Percentiles rank a stretch among this genome's conserved stretches.
phyloP scores from a whole-genome alignment of 768 basidiomycete genomes.

The Rhizopogon vesiculosus region DNA sequence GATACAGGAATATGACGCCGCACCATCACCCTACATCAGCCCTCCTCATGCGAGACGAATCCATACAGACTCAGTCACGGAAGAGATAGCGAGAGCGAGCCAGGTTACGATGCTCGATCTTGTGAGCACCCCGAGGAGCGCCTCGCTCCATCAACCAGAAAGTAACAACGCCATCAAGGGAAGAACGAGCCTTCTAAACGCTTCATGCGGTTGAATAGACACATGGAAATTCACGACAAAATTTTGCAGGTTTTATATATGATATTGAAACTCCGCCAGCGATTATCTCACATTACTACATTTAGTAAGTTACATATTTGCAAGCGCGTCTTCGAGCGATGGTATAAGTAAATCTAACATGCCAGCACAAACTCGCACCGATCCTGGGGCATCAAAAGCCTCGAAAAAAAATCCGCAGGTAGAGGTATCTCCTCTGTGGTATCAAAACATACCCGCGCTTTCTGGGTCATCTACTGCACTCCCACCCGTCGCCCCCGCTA shows the following conservation, averaged over 20 bases:
- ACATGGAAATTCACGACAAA: too few species aligned
- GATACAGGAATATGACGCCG: slow-evolving; percentile 82
- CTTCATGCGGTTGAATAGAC: too few species aligned
- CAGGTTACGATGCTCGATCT: slow-evolving; percentile 36
- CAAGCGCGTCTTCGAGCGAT: neutral
- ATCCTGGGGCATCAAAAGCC: slow-evolving; percentile 3
- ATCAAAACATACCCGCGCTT: slow-evolving; percentile 41
- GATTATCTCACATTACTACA: too few species aligned
- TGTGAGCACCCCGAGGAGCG: slow-evolving; percentile 46
- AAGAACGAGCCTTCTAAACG: slow-evolving; percentile 41
- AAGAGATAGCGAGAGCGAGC: slow-evolving; percentile 30
- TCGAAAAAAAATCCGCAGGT: slow-evolving; percentile 16
- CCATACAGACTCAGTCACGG: slow-evolving; percentile 52
- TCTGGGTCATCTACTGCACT: slow-evolving; percentile 20
- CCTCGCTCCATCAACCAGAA: slow-evolving; percentile 82
- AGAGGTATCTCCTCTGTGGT: slow-evolving; percentile 48
- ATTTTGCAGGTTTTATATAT: too few species aligned
- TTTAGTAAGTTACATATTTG: neutral
- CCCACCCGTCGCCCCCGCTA: slow-evolving; percentile 34
- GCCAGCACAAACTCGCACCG: slow-evolving; percentile 2
- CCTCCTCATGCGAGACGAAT: slow-evolving; percentile 37
- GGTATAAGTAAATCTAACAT: neutral
- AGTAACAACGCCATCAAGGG: slow-evolving; percentile 51
- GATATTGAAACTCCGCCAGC: too few species aligned
- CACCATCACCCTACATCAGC: slow-evolving; percentile 40